These are phyloP conservation scores for Mucor racemosus DNA, from an alignment of 371 early-diverging fungal genomes.

Conservation along the genomic window DNA sequence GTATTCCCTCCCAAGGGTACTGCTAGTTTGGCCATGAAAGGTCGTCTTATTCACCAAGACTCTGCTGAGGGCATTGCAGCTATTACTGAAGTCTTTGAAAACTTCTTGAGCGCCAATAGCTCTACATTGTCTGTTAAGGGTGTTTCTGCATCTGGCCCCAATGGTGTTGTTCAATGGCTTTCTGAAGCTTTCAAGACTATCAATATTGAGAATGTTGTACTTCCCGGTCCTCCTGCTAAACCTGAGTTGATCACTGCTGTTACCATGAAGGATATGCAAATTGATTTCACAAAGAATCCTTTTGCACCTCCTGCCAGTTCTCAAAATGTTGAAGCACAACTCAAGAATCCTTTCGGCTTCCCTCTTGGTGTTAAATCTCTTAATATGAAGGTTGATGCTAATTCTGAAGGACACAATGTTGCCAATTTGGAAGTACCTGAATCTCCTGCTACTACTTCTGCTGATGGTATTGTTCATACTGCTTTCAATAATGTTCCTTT, in stretches of 20 bases:
- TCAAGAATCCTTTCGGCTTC: slow-evolving; percentile 65
- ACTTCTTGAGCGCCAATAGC: slow-evolving; percentile 50
- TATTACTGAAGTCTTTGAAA: slow-evolving; percentile 54
- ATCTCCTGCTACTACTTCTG: slow-evolving; percentile 49
- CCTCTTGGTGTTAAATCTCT: slow-evolving; percentile 56
- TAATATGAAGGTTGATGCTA: slow-evolving; percentile 51
- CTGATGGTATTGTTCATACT: slow-evolving; percentile 48
- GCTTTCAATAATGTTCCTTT: slow-evolving; percentile 56
- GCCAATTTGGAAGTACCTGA: slow-evolving; percentile 56
- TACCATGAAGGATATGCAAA: slow-evolving; percentile 52
- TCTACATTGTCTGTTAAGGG: slow-evolving; percentile 53
- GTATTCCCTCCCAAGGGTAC: slow-evolving; percentile 41
- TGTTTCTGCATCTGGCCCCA: slow-evolving; percentile 54
- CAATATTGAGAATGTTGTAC: slow-evolving; percentile 49
- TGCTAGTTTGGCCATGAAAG: slow-evolving; percentile 51
- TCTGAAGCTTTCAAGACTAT: slow-evolving; percentile 57
- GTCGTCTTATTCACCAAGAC: slow-evolving; percentile 57
- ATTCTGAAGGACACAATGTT: slow-evolving; percentile 38
- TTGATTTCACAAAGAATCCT: slow-evolving; percentile 60
- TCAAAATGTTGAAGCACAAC: slow-evolving; percentile 51
- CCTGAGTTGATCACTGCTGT: slow-evolving; percentile 50
- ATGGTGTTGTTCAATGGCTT: slow-evolving; percentile 62
- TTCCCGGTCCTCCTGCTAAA: slow-evolving; percentile 47
- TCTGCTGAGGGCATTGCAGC: slow-evolving; percentile 49
- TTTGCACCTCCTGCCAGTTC: slow-evolving; percentile 57